phyloP scores from a whole-genome alignment of 345 rosid genomes.

The Hypericum perforatum region DNA sequence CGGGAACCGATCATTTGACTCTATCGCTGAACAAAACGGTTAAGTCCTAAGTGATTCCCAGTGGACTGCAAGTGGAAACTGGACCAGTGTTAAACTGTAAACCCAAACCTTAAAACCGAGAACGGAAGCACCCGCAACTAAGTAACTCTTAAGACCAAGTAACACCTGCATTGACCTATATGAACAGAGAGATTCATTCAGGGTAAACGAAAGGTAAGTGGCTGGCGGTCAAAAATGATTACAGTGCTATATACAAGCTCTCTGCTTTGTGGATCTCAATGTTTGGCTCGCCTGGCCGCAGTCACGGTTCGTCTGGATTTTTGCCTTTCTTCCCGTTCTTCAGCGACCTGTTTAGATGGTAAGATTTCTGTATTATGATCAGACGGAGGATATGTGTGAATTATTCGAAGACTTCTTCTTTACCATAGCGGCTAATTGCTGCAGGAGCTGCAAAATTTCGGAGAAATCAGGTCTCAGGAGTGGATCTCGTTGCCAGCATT shows the following conservation, averaged over 20 bases:
- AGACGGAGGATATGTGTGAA: background rate
- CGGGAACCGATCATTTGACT: too few species aligned
- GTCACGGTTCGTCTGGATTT: constrained; percentile 8
- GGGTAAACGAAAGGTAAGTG: background rate
- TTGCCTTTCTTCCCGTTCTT: constrained; percentile 11
- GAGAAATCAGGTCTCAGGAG: constrained; percentile 53
- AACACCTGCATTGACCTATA: too few species aligned
- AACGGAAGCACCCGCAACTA: too few species aligned
- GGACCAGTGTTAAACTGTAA: too few species aligned
- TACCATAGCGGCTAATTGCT: constrained; percentile 25
- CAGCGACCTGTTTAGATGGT: constrained; percentile 17
- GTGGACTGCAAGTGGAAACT: too few species aligned
- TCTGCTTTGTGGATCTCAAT: background rate
- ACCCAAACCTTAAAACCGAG: too few species aligned
- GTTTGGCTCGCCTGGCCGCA: constrained; percentile 5
- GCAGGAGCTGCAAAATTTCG: constrained; percentile 38
- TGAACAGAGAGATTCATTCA: background rate
- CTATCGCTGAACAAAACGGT: too few species aligned
- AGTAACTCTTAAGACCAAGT: too few species aligned
- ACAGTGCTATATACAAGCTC: constrained; percentile 1
- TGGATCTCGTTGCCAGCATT: constrained; percentile 59
- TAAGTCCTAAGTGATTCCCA: too few species aligned
- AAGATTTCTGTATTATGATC: background rate
- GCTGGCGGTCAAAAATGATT: background rate
- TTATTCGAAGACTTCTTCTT: constrained; percentile 2